These are phyloP conservation scores for Sicyos baderoa DNA, from an alignment of 306 rosid species.

Conservation along the genomic window DNA sequence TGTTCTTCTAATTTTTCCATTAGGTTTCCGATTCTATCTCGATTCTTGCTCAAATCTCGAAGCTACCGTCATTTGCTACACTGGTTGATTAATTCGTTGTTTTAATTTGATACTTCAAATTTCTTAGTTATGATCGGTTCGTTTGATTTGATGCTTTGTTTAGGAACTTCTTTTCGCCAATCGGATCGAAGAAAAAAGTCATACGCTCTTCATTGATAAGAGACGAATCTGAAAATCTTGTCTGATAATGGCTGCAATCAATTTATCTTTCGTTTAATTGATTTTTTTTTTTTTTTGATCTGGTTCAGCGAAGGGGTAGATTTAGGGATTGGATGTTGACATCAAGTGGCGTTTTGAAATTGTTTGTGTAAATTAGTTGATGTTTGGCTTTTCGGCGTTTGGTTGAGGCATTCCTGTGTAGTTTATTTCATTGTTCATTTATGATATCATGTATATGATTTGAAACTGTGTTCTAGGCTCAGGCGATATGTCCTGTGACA, in stretches of 20 bases:
- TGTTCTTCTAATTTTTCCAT: not conserved
- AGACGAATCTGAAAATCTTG: conserved; percentile 2
- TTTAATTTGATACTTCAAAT: not conserved
- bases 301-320: not conserved
- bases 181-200: not conserved
- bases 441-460: not conserved
- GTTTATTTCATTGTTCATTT: not conserved
- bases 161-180: not conserved
- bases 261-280: not conserved
- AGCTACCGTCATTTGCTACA: not conserved
- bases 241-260: not conserved
- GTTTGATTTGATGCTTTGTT: not conserved
- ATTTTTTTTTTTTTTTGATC: not conserved
- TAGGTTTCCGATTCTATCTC: not conserved
- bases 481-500: no score
- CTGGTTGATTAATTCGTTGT: not conserved
- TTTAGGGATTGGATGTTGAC: not conserved
- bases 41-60: not conserved
- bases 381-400: not conserved
- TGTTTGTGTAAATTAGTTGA: not conserved
- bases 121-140: not conserved
- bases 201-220: not conserved
- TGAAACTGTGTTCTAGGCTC: no score
- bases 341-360: not conserved
- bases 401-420: not conserved